These are phyloP conservation scores for Pleurotus cornucopiae DNA, from an alignment of 768 basidiomycete species.

Conservation along the genomic window DNA sequence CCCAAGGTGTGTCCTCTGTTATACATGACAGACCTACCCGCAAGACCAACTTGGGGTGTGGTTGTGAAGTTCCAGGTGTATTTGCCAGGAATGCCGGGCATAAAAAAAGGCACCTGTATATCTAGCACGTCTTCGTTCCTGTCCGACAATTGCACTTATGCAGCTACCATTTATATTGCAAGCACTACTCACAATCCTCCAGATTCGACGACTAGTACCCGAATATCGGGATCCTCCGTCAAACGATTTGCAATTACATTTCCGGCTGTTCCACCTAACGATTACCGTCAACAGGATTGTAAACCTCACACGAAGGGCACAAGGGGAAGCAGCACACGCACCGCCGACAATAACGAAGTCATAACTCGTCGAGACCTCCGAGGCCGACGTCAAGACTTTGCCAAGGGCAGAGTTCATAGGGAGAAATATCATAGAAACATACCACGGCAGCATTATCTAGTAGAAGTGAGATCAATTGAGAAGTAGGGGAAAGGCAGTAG, in stretches of 20 bases:
- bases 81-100: background rate
- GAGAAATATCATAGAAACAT: too few species aligned
- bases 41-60: constrained; percentile 15
- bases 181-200: constrained; percentile 12
- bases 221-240: constrained; percentile 16
- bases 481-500: too few species aligned
- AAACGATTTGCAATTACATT: constrained; percentile 22
- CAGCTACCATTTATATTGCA: background rate
- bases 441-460: too few species aligned
- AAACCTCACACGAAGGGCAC: too few species aligned
- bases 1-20: constrained; percentile 18
- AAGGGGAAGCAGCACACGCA: too few species aligned
- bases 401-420: too few species aligned
- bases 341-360: too few species aligned
- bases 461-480: too few species aligned
- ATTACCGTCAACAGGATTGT: too few species aligned
- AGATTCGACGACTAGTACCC: constrained; percentile 22
- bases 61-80: constrained; percentile 24
- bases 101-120: constrained; percentile 11
- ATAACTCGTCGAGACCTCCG: too few species aligned
- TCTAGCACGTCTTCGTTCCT: constrained; percentile 15
- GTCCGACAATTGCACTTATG: background rate
- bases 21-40: constrained; percentile 15
- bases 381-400: too few species aligned
- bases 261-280: constrained; percentile 23